Conservation (phyloP, 164 flowering plant genomes). For the Nymphaea colorata region DNA sequence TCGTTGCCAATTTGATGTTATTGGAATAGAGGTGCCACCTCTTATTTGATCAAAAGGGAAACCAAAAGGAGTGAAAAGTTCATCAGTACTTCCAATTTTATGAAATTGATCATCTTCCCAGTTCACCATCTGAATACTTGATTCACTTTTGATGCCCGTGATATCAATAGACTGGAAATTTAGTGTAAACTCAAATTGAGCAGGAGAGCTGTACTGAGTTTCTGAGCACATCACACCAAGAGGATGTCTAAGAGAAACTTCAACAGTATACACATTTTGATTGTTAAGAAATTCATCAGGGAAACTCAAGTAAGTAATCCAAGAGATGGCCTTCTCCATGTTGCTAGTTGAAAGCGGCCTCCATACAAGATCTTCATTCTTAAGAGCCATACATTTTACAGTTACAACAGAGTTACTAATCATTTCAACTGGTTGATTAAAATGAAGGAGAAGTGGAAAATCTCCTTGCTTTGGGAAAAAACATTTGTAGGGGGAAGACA, state of each 20-base stretch:
- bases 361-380: constrained; percentile 44
- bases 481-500: constrained; percentile 16
- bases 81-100: constrained; percentile 9
- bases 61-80: constrained; percentile 9
- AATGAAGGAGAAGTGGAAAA: constrained; percentile 64
- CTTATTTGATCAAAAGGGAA: constrained; percentile 15
- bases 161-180: constrained; percentile 15
- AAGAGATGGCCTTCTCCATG: constrained; percentile 34
- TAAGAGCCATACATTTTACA: constrained; percentile 24
- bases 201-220: constrained; percentile 18
- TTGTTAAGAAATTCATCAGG: constrained; percentile 18
- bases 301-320: constrained; percentile 47
- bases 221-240: constrained; percentile 52
- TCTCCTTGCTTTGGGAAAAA: constrained; percentile 18
- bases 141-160: constrained; percentile 10
- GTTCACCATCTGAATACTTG: constrained; percentile 15
- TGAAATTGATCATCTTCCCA: constrained; percentile 49
- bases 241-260: constrained; percentile 44
- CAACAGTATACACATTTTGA: constrained; percentile 28
- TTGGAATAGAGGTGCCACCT: constrained; percentile 18
- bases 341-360: constrained; percentile 43
- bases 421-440: constrained; percentile 64
- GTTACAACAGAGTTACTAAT: constrained; percentile 48
- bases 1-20: constrained; percentile 27
- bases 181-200: constrained; percentile 33